Percentiles rank a stretch among this genome's conserved stretches.
These are phyloP conservation scores for Sporisorium reilianum DNA, from an alignment of 1,284 basidiomycete genomes.

Conservation along the genomic window DNA sequence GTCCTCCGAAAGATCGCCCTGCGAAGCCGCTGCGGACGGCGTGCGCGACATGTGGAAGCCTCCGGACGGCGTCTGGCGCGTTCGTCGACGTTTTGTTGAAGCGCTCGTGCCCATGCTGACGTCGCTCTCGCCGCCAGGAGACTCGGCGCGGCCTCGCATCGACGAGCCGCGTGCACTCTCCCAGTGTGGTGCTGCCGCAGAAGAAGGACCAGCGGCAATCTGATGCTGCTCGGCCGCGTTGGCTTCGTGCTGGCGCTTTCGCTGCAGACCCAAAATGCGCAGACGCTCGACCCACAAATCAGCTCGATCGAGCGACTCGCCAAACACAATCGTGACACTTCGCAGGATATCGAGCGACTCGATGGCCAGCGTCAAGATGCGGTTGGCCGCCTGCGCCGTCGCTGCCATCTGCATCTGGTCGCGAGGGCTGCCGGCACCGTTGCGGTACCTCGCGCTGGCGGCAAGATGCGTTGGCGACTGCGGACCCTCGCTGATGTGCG, in stretches of 20 bases:
- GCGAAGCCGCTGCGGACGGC: constrained; percentile 22
- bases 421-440: constrained; percentile 30
- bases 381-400: constrained; percentile 77
- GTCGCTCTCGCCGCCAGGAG: constrained; percentile 45
- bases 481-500: constrained; percentile 46
- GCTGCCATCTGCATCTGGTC: constrained; percentile 55
- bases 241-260: constrained; percentile 60
- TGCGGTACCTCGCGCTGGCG: constrained; percentile 30
- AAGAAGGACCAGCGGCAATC: constrained; percentile 29
- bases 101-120: constrained; percentile 53
- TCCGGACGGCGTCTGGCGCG: constrained; percentile 23
- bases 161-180: constrained; percentile 47
- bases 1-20: constrained; percentile 31
- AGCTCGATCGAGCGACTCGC: constrained; percentile 86
- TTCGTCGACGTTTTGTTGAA: constrained; percentile 49
- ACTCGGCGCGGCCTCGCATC: constrained; percentile 38
- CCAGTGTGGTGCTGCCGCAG: constrained; percentile 33
- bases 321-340: constrained; percentile 85
- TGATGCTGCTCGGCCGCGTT: constrained; percentile 25
- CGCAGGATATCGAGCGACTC: constrained; percentile 92
- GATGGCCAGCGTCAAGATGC: constrained; percentile 84
- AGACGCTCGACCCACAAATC: constrained; percentile 78
- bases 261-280: constrained; percentile 56
- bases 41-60: constrained; percentile 49
- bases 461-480: constrained; percentile 40